Evolutionary conservation across 345 rosid genomes (phyloP), one percentile per base, ranked within the genome.

Genomic region (Hevea brasiliensis): DNA sequence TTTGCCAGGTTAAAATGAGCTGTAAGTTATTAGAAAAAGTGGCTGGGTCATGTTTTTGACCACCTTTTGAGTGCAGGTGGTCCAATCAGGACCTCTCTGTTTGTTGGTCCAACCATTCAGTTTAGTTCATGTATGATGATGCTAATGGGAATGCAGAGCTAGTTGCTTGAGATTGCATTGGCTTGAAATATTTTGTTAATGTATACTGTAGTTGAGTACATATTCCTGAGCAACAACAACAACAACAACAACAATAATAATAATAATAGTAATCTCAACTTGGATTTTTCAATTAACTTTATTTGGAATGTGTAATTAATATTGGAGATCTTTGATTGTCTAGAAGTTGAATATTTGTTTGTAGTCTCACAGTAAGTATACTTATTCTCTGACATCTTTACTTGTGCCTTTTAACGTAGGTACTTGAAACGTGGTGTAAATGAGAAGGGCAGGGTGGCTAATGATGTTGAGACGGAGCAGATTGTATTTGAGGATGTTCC

Each of bases 381-480:
- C 23, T 50, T 51, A 8, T 51, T 3, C 51, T 57, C 55, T 64
- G 1, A 64, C 48, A n/a, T 32, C 12, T 45, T 29, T 65, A 8
- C 37, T 8, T 20, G 23, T 62, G 69, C 60, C 65, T 40, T 61
- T 76, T 26, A 44, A 45, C 74, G 64, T 80, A 93, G 99, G 89
- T 96, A 96, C 79, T 75, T 96, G 83, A 96, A 91, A 86, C 92
- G 99, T 70, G 99, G 99, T 69, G 96, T 96, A 63, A 93, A 92
- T 83, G 96, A 96, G 75, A 83, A 84, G 82, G 99, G 99, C 65
- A 89, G 87, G 72, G 99, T 96, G 20, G 99, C 99, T 65, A 96
- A 96, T 76, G 99, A 96, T 86, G 99, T 96, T 61, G 99, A 96
- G 82, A 96, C 97, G 29, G 99, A 96, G 84, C 99, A 96, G 84